Conservation (phyloP, 345 rosid genomes). For the Eucalyptus cloeziana region DNA sequence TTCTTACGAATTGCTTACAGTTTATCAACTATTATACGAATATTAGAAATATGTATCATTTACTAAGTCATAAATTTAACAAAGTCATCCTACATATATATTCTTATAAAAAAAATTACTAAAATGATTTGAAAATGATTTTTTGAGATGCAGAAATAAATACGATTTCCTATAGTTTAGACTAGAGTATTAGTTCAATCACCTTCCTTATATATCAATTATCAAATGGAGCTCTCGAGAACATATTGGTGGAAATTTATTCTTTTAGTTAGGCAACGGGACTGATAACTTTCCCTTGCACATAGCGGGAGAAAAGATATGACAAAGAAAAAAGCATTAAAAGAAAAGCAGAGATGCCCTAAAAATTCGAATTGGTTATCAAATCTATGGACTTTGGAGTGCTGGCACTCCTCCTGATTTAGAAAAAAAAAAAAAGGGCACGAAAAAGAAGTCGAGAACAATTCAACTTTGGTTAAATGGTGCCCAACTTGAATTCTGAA, state of each 20-base stretch:
- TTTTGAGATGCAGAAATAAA: neutral
- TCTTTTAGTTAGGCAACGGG: neutral
- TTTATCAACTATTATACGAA: neutral
- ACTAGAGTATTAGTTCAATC: neutral
- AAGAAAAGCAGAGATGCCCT: neutral
- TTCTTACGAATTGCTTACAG: neutral
- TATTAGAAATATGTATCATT: neutral
- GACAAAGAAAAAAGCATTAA: neutral
- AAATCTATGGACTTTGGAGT: neutral
- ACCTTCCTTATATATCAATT: neutral
- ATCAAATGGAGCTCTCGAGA: neutral
- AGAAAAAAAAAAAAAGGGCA: neutral
- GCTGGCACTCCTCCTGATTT: neutral
- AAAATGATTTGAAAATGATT: neutral
- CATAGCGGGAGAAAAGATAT: neutral
- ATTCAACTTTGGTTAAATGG: neutral
- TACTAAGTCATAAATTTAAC: neutral
- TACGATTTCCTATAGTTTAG: neutral
- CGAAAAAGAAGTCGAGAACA: neutral
- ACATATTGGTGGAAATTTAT: neutral
- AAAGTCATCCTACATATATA: neutral
- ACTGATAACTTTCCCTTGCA: neutral
- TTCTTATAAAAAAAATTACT: neutral
- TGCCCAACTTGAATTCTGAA: neutral
- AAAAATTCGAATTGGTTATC: neutral